These are phyloP conservation scores for Hyphopichia homilentoma DNA, from an alignment of 805 yeast genomes.

Conservation along the genomic window DNA sequence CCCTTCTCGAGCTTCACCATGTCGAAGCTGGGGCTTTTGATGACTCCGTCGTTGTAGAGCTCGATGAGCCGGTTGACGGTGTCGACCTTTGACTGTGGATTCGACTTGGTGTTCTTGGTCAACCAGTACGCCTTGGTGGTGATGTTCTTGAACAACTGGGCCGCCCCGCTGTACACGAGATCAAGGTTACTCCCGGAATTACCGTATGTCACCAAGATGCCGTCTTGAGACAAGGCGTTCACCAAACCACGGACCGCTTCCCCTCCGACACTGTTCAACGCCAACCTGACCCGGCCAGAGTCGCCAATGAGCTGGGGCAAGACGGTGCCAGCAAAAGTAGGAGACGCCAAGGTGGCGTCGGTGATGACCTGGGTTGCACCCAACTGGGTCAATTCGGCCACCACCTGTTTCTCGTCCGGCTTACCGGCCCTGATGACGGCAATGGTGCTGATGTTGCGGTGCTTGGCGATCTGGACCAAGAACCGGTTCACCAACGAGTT, in stretches of 20 bases:
- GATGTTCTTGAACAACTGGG: constrained; percentile 29
- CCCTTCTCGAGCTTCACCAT: constrained; percentile 35
- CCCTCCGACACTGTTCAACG: constrained; percentile 31
- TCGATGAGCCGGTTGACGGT: constrained; percentile 55
- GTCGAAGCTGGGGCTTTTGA: constrained; percentile 45
- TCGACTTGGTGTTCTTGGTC: constrained; percentile 17
- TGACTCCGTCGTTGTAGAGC: constrained; percentile 55
- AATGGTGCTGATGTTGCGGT: constrained; percentile 21
- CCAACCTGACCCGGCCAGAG: constrained; percentile 23
- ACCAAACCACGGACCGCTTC: constrained; percentile 18
- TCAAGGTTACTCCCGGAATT: constrained; percentile 10
- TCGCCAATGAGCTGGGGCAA: constrained; percentile 15
- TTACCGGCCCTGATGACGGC: constrained; percentile 27
- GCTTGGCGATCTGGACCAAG: constrained; percentile 25
- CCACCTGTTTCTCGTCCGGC: constrained; percentile 18
- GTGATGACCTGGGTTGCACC: constrained; percentile 31
- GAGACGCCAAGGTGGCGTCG: constrained; percentile 19
- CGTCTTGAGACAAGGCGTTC: constrained; percentile 20
- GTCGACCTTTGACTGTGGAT: constrained; percentile 57
- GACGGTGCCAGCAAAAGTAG: constrained; percentile 3
- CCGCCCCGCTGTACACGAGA: constrained; percentile 15
- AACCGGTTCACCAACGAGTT: constrained; percentile 30
- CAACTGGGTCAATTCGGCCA: constrained; percentile 6
- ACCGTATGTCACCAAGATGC: constrained; percentile 29
- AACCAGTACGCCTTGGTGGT: constrained; percentile 30